Conservation (phyloP, 2,329 filamentous ascomycete genomes). For the Boeremia lycopersici region DNA sequence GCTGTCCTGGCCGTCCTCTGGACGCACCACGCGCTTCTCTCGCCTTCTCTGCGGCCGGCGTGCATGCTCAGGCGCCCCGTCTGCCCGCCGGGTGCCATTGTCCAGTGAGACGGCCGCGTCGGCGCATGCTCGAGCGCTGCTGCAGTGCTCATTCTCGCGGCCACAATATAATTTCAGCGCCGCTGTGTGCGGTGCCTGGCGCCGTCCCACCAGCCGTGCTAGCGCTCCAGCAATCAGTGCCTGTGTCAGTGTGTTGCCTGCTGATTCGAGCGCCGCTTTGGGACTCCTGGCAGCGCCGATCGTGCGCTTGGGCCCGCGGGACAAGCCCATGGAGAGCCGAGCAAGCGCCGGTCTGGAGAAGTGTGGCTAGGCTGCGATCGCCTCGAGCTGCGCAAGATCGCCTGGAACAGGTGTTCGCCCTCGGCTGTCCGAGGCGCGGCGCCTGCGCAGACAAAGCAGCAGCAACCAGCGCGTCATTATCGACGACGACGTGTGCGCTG, state of each 20-base stretch:
- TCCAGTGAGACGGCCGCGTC: conserved; percentile 6
- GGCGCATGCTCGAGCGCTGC: conserved; percentile 15
- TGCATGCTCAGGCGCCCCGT: conserved; percentile 13
- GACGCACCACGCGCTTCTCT: conserved; percentile 18
- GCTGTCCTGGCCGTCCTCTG: conserved; percentile 9
- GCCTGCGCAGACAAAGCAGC: not conserved
- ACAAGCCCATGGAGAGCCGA: conserved; percentile 31
- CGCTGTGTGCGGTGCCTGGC: conserved; percentile 35
- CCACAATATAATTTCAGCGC: conserved; percentile 14
- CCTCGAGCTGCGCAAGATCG: conserved; percentile 28
- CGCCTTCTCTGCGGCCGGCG: conserved; percentile 6
- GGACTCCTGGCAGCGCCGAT: conserved; percentile 25
- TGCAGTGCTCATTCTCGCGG: conserved; percentile 4
- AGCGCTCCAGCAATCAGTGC: conserved; percentile 18
- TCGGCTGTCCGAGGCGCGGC: not conserved
- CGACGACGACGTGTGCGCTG: not conserved
- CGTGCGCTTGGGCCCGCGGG: conserved; percentile 29
- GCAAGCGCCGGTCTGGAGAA: conserved; percentile 28
- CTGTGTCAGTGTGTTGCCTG: conserved; percentile 10
- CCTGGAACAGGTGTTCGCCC: conserved; percentile 18
- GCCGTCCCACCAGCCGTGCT: conserved; percentile 19
- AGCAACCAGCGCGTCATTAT: not conserved
- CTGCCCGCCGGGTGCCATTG: conserved; percentile 7
- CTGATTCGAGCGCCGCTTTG: conserved; percentile 34
- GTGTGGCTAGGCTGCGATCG: conserved; percentile 33